Percentiles rank a stretch among this genome's conserved stretches.
phyloP scores from a whole-genome alignment of 352 stramenopile genomes.

The Phytophthora sp. region DNA sequence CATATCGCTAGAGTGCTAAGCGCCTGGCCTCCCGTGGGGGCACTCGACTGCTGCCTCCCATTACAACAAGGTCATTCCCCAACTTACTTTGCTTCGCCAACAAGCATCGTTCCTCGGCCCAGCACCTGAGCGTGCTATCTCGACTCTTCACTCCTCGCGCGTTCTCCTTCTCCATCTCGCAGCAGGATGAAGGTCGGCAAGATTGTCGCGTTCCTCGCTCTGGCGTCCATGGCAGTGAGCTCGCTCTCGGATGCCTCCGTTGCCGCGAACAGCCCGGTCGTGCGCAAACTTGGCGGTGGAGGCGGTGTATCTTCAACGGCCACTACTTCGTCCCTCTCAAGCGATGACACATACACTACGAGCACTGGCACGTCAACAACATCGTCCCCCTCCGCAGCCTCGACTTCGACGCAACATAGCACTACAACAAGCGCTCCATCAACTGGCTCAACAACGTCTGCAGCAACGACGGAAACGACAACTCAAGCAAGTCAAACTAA shows the following conservation, averaged over 20 bases:
- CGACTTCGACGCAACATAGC: slow-evolving; percentile 18
- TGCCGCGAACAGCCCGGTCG: background rate
- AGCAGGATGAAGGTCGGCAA: slow-evolving; percentile 34
- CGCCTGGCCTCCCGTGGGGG: background rate
- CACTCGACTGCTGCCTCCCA: background rate
- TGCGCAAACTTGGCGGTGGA: slow-evolving; percentile 21
- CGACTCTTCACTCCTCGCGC: background rate
- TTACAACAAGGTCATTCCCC: slow-evolving; percentile 14
- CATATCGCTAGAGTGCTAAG: slow-evolving; percentile 17
- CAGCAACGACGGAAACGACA: slow-evolving; percentile 4
- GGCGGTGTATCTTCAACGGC: slow-evolving; percentile 18
- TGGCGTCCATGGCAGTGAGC: slow-evolving; percentile 18
- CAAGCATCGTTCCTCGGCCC: slow-evolving; percentile 23
- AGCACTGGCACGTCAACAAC: slow-evolving; percentile 9
- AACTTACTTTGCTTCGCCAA: slow-evolving; percentile 31
- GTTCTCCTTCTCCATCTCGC: background rate
- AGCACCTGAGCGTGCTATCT: slow-evolving; percentile 25
- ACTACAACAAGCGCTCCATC: background rate
- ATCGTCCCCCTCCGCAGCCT: slow-evolving; percentile 1
- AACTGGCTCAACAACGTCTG: background rate
- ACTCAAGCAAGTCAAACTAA: background rate
- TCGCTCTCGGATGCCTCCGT: slow-evolving; percentile 27
- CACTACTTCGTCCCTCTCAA: slow-evolving; percentile 14
- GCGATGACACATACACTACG: slow-evolving; percentile 23
- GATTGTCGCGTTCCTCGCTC: slow-evolving; percentile 24